These are phyloP conservation scores for Gloeostereum incarnatum DNA, from an alignment of 768 basidiomycete species.

Conservation along the genomic window DNA sequence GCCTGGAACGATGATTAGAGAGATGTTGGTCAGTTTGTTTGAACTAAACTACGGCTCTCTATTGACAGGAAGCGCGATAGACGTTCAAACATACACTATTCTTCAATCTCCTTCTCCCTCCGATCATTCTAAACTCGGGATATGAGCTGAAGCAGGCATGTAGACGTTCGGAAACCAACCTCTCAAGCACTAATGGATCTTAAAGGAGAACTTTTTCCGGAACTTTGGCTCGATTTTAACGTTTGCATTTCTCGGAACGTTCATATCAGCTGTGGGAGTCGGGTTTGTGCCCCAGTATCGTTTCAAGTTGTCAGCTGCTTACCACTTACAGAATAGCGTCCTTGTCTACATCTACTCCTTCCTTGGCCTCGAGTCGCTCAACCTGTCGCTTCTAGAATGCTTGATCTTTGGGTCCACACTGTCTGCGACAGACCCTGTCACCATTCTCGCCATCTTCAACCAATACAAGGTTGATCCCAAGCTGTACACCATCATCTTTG, in stretches of 20 bases:
- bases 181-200: constrained; percentile 4
- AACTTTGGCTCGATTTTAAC: constrained; percentile 95
- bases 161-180: neutral
- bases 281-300: constrained; percentile 51
- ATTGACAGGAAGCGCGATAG: constrained; percentile 39
- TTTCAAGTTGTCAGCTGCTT: constrained; percentile 16
- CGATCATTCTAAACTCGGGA: constrained; percentile 96
- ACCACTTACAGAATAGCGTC: constrained; percentile 57
- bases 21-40: constrained; percentile 79
- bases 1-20: constrained; percentile 89
- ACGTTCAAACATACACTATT: constrained; percentile 96
- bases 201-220: constrained; percentile 94
- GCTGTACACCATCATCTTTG: constrained; percentile 94
- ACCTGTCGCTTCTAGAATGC: constrained; percentile 84
- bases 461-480: constrained; percentile 99
- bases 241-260: constrained; percentile 92
- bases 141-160: constrained; percentile 93
- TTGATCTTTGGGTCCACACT: constrained; percentile 94
- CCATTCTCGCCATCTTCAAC: constrained; percentile 96
- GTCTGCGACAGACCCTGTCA: constrained; percentile 96
- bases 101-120: constrained; percentile 96
- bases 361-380: constrained; percentile 83
- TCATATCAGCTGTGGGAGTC: constrained; percentile 92
- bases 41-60: neutral
- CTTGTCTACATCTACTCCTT: constrained; percentile 93